phyloP scores from a whole-genome alignment of 257 asterid genomes.

The Forsythia suspensa region DNA sequence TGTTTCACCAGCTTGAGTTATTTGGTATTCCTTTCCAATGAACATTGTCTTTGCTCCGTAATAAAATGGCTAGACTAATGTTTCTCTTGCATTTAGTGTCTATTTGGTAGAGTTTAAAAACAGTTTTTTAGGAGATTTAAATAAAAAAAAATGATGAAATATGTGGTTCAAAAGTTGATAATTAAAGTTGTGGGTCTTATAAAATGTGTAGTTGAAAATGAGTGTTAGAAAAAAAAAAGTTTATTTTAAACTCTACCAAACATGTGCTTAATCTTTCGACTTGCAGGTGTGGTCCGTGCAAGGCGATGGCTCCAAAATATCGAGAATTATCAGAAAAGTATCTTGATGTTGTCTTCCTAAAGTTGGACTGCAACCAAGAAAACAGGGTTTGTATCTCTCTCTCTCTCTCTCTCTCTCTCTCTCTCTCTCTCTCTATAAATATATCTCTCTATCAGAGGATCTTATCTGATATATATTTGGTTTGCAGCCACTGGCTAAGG shows the following conservation, averaged over 20 bases:
- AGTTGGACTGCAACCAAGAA: constrained; percentile 93
- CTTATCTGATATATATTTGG: constrained; percentile 5
- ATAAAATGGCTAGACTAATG: background rate
- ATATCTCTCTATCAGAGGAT: background rate
- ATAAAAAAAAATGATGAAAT: no score
- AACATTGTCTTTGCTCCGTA: background rate
- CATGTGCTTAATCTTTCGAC: background rate
- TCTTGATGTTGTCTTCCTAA: constrained; percentile 71
- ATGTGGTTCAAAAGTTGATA: no score
- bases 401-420: background rate
- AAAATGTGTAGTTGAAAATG: no score
- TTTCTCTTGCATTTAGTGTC: background rate
- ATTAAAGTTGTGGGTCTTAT: no score
- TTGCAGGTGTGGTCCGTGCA: constrained; percentile 98
- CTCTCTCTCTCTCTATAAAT: background rate
- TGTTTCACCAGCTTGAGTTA: background rate
- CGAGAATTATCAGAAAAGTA: constrained; percentile 60
- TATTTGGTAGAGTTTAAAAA: no score
- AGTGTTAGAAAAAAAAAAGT: no score
- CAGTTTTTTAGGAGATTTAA: no score
- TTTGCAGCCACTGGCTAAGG: constrained; percentile 77
- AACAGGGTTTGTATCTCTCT: constrained; percentile 54
- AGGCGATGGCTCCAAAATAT: constrained; percentile 78
- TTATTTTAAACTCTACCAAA: no score
- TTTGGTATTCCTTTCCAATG: background rate